Base-by-base conservation (phyloP, 192 early-diverging fungal genomes). In the Coemansia sp. region DNA sequence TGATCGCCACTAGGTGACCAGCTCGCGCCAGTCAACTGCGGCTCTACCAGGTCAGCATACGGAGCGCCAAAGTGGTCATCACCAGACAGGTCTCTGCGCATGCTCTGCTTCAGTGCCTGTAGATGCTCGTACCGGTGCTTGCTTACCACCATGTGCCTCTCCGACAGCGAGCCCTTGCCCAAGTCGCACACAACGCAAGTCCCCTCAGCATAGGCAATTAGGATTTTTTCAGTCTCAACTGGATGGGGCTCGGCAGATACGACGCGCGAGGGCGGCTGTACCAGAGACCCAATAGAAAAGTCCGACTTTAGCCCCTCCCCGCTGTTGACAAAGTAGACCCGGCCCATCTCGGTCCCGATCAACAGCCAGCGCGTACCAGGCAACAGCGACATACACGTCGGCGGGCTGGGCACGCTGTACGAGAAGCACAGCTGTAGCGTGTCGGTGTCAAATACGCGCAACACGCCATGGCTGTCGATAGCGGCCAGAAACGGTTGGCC, bases 271-370 rank as follows among this genome's bases (percentile, higher is more conserved):
- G 20, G 13, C 4, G 64, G 67, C 42, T 60, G 46, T 14, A 50
- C 24, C 26, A 36, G 61, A 24, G 70, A 73, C 4, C 68, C 74
- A 5, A 82, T 60, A 9, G 79, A 82, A 63, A 72, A 82, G 39
- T 73, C 74, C 1, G 79, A 70, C 24, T 82, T 82, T 62, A 50
- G 65, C 3, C 70, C 79, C 13, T 56, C 61, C 10, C 67, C 60
- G 3, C 28, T 62, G 43, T 82, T 71, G 20, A 82, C 74, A 76
- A 82, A 82, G 45, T 82, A 82, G 51, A 76, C 60, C 10, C 79
- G 73, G 13, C 79, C 79, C n/a, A 38, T 43, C 4, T 70, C 58
- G 7, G 74, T 82, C 5, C 79, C 79, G 6, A 82, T 55, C 13
- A 76, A 31, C 56, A 82, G 58, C 79, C 79, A 82, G 50, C 37